A percentile compares a stretch with the other conserved stretches of the same genome.
phyloP scores from a whole-genome alignment of 345 rosid genomes.

The Aurinia saxatilis region DNA sequence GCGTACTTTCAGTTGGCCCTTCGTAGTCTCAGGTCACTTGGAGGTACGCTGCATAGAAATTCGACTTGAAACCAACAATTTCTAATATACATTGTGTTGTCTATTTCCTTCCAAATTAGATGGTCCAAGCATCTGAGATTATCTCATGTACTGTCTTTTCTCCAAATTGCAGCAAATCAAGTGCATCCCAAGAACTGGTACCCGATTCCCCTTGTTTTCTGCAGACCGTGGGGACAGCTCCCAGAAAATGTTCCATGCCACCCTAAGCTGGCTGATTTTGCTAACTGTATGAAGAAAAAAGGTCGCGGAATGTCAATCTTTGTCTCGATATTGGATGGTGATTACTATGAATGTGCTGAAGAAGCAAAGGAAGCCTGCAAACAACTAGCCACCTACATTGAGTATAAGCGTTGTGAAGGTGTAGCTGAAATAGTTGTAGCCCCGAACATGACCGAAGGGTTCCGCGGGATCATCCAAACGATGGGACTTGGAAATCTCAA shows the following conservation, averaged over 20 bases:
- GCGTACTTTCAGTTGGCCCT: constrained; percentile 99
- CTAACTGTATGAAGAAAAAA: constrained; percentile 99
- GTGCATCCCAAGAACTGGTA: constrained; percentile 99
- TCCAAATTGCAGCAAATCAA: constrained; percentile 68
- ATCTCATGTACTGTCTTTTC: neutral
- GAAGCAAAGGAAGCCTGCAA: constrained; percentile 91
- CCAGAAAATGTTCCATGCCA: constrained; percentile 99
- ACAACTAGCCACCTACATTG: constrained; percentile 79
- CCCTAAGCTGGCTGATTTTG: constrained; percentile 97
- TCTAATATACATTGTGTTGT: neutral
- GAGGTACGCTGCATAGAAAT: constrained; percentile 45
- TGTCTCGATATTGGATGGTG: constrained; percentile 82
- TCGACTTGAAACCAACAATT: neutral
- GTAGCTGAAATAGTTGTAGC: constrained; percentile 99
- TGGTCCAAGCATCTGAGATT: neutral
- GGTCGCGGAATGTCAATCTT: constrained; percentile 99
- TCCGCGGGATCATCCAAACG: constrained; percentile 93
- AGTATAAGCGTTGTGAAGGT: constrained; percentile 93
- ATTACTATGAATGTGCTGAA: constrained; percentile 92
- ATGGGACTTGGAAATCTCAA: constrained; percentile 99
- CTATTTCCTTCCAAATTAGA: neutral
- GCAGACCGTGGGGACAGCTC: constrained; percentile 99
- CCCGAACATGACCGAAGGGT: constrained; percentile 93
- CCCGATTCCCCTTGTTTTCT: constrained; percentile 93
- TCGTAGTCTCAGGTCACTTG: constrained; percentile 96